Conservation (phyloP, 257 asterid genomes). For the Mitragyna speciosa region DNA sequence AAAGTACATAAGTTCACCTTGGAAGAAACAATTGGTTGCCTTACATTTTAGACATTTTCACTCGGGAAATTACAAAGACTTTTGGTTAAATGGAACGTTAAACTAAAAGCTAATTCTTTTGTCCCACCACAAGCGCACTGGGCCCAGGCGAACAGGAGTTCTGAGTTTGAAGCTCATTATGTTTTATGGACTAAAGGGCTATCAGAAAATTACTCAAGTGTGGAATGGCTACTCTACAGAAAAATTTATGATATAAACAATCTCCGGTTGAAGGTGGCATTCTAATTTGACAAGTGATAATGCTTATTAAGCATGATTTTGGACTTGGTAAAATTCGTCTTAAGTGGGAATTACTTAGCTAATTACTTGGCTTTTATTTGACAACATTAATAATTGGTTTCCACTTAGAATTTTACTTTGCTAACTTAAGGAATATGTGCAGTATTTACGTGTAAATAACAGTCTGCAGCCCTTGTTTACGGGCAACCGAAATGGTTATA, state of each 20-base stretch:
- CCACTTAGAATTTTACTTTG: no score
- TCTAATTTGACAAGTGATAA: no score
- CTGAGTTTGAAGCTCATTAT: neutral
- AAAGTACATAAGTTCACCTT: slow-evolving; percentile 6
- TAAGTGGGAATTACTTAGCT: no score
- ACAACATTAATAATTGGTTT: no score
- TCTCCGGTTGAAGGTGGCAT: no score
- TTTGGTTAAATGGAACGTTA: neutral
- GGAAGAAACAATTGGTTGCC: neutral
- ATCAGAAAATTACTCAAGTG: no score
- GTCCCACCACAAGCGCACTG: neutral
- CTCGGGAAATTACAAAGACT: no score
- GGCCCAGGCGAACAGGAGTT: neutral
- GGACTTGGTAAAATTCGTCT: no score
- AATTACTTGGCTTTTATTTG: no score
- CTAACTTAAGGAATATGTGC: slow-evolving; percentile 12
- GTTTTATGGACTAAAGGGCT: neutral
- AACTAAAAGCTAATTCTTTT: neutral
- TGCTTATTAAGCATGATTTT: no score
- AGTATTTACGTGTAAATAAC: slow-evolving; percentile 90
- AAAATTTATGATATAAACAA: no score
- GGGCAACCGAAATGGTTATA: slow-evolving; percentile 54
- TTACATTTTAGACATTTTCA: neutral
- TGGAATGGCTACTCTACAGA: no score
- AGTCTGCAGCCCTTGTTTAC: slow-evolving; percentile 85